These are phyloP conservation scores for Colletotrichum aenigma DNA, from an alignment of 2,329 filamentous ascomycete species.

Conservation along the genomic window DNA sequence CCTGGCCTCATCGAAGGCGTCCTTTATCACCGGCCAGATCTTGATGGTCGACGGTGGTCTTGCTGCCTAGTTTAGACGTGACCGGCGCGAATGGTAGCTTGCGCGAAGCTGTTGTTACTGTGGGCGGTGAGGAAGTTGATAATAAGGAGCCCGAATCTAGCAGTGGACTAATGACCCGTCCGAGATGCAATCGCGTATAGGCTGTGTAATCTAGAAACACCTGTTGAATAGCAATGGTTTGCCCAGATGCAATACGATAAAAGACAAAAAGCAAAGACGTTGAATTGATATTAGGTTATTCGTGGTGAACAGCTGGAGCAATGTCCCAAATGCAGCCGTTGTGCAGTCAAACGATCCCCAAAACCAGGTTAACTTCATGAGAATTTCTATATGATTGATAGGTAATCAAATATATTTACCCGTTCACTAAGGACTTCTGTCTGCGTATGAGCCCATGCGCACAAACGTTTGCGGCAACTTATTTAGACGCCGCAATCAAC, in stretches of 20 bases:
- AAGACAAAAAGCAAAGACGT: not conserved
- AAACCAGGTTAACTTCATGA: not conserved
- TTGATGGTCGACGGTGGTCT: not conserved
- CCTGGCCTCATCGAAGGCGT: not conserved
- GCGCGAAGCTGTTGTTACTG: not conserved
- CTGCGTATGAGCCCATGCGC: not conserved
- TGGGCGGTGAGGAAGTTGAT: not conserved
- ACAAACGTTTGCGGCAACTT: not conserved
- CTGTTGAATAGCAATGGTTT: not conserved
- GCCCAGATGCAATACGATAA: not conserved
- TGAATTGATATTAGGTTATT: not conserved
- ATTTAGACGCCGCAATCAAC: not conserved
- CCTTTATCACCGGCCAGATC: not conserved
- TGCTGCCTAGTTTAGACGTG: not conserved
- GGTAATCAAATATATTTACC: not conserved
- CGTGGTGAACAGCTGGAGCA: not conserved
- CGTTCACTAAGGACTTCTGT: not conserved
- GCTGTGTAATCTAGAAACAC: not conserved
- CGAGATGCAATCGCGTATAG: not conserved
- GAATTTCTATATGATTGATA: not conserved
- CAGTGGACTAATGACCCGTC: not conserved
- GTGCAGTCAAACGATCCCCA: accelerated
- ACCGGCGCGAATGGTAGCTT: not conserved
- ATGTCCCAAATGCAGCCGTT: not conserved
- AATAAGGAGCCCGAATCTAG: not conserved